Evolutionary conservation across 352 stramenopile genomes (phyloP).

Genomic region (Phytopythium aichiense): DNA sequence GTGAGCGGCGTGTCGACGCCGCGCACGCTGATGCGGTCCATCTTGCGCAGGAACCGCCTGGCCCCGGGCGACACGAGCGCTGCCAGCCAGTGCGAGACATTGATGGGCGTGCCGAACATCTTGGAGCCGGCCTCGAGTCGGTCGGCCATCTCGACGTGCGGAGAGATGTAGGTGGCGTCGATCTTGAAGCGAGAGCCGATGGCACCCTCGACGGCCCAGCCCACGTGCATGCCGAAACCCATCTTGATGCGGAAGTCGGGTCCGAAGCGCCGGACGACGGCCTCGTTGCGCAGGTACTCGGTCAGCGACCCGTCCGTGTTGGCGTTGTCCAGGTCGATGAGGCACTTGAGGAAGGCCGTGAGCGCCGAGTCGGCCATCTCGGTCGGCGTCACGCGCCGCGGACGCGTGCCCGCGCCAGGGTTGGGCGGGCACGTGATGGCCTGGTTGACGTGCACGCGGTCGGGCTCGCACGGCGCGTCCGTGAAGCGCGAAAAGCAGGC

Average conservation of each 20-base stretch:
- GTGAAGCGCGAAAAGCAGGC: slow-evolving; percentile 78
- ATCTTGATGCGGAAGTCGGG: slow-evolving; percentile 85
- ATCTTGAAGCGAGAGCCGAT: slow-evolving; percentile 96
- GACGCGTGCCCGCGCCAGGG: slow-evolving; percentile 52
- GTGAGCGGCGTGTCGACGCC: slow-evolving; percentile 78
- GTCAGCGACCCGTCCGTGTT: slow-evolving; percentile 72
- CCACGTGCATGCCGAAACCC: slow-evolving; percentile 96
- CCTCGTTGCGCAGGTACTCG: slow-evolving; percentile 59
- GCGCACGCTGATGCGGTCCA: slow-evolving; percentile 83
- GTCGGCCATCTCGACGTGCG: slow-evolving; percentile 93
- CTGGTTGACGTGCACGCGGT: slow-evolving; percentile 68
- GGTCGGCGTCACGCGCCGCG: slow-evolving; percentile 75
- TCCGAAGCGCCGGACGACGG: slow-evolving; percentile 84
- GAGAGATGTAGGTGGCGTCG: slow-evolving; percentile 96
- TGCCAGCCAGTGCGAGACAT: slow-evolving; percentile 82
- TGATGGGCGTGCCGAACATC: slow-evolving; percentile 84
- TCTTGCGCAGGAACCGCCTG: slow-evolving; percentile 76
- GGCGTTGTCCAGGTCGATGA: slow-evolving; percentile 84
- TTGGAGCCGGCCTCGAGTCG: slow-evolving; percentile 94
- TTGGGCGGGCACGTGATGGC: slow-evolving; percentile 67
- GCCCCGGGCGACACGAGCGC: slow-evolving; percentile 60
- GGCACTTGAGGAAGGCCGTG: slow-evolving; percentile 94
- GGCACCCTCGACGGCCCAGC: slow-evolving; percentile 94
- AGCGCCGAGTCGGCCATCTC: slow-evolving; percentile 93
- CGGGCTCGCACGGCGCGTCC: slow-evolving; percentile 69